phyloP scores from a whole-genome alignment of 805 yeast genomes.

The Starmerella davenportii region DNA sequence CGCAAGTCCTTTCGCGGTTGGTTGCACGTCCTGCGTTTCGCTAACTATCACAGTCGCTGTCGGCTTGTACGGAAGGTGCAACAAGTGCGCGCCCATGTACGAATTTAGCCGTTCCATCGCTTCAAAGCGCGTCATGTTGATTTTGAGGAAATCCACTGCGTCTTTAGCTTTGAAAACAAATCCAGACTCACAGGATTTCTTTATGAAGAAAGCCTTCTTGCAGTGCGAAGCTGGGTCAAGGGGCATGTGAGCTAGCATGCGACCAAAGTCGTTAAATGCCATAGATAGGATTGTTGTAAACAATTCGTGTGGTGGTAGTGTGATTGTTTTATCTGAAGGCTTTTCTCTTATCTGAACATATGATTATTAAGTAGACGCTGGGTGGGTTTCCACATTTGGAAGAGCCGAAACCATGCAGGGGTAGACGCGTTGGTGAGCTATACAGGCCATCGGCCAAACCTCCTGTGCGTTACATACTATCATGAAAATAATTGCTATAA shows the following conservation, averaged over 20 bases:
- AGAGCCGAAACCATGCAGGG: no score
- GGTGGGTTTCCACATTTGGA: no score
- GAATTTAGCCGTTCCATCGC: background rate
- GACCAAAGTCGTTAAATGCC: background rate
- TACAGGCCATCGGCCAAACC: no score
- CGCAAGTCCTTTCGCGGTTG: conserved; percentile 81
- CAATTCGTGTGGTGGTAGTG: background rate
- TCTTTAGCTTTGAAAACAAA: background rate
- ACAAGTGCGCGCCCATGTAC: conserved; percentile 1
- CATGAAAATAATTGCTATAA: no score
- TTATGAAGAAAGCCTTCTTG: background rate
- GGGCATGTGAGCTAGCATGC: background rate
- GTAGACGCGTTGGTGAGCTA: no score
- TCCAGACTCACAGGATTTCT: background rate
- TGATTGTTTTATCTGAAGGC: no score
- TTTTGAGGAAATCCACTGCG: background rate
- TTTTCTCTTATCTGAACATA: no score
- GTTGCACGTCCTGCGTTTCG: conserved; percentile 35
- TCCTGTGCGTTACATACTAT: no score
- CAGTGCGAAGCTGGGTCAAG: background rate
- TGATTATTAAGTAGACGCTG: no score
- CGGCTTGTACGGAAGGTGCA: conserved; percentile 6
- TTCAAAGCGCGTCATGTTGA: background rate
- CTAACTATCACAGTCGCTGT: background rate
- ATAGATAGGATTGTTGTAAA: background rate